phyloP scores from a whole-genome alignment of 2,329 filamentous ascomycete genomes.

The Scedosporium boydii region DNA sequence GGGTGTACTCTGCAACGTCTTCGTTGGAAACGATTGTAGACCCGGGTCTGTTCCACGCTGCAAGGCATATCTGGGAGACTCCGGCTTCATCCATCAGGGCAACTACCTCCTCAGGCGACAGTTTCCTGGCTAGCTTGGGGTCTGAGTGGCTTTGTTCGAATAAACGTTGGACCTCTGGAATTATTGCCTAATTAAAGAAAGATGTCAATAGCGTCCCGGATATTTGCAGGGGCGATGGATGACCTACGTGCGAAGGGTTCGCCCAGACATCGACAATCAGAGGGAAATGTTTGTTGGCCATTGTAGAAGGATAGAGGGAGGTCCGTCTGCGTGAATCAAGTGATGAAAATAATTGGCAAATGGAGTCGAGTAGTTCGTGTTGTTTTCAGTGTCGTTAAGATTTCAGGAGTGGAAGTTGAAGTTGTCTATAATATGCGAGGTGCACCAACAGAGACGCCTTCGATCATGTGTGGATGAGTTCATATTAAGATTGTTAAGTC shows the following conservation, averaged over 20 bases:
- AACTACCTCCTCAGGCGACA: conserved; percentile 7
- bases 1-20: conserved; percentile 8
- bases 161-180: conserved; percentile 7
- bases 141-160: conserved; percentile 10
- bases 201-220: not conserved
- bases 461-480: too few species aligned
- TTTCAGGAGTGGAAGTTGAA: too few species aligned
- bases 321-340: too few species aligned
- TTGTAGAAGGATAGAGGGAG: not conserved
- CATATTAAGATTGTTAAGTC: too few species aligned
- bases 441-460: too few species aligned
- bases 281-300: not conserved
- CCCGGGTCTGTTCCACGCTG: conserved; percentile 9
- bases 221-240: not conserved
- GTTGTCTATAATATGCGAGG: too few species aligned
- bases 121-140: conserved; percentile 1
- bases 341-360: too few species aligned
- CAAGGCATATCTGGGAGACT: conserved; percentile 9
- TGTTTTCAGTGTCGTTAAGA: too few species aligned
- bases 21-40: conserved; percentile 9
- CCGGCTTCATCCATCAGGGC: conserved; percentile 10
- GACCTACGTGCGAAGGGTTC: conserved; percentile 7
- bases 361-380: too few species aligned
- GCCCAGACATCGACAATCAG: conserved; percentile 9
- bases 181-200: not conserved